Evolutionary conservation across 75 land plant species (phyloP).

Genomic region (Picea glauca): DNA sequence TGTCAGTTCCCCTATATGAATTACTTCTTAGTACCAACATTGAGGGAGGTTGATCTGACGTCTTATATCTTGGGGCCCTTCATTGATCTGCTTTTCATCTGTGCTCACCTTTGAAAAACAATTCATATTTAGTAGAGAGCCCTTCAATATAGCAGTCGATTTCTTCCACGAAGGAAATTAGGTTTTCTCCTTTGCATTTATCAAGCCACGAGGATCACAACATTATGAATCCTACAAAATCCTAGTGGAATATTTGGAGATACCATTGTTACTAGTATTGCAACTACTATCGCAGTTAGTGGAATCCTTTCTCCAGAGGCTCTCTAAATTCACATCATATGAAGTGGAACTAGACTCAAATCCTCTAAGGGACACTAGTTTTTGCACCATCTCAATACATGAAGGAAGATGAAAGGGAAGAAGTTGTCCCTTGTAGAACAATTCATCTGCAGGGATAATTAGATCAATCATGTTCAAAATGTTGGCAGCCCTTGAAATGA

Average conservation of each 20-base stretch:
- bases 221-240: conserved; percentile 6
- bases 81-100: conserved; percentile 7
- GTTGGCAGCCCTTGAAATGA: conserved; percentile 23
- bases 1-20: not conserved
- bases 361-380: conserved; percentile 6
- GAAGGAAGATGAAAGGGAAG: conserved; percentile 58
- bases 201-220: not conserved
- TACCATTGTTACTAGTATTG: not conserved
- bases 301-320: conserved; percentile 1
- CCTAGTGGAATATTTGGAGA: conserved; percentile 8
- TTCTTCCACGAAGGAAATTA: not conserved
- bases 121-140: not conserved
- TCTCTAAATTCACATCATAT: not conserved
- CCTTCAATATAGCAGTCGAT: conserved; percentile 4
- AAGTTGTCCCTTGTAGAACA: conserved; percentile 62
- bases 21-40: not conserved
- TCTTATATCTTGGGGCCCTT: too few species aligned
- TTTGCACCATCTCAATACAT: conserved; percentile 37
- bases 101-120: not conserved
- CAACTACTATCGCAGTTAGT: not conserved
- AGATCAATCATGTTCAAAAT: conserved; percentile 10
- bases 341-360: not conserved
- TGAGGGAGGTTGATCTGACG: not conserved
- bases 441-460: conserved; percentile 56
- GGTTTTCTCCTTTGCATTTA: not conserved